Conservation (phyloP, 176 grass and related monocot species). For the Eleusine coracana region DNA sequence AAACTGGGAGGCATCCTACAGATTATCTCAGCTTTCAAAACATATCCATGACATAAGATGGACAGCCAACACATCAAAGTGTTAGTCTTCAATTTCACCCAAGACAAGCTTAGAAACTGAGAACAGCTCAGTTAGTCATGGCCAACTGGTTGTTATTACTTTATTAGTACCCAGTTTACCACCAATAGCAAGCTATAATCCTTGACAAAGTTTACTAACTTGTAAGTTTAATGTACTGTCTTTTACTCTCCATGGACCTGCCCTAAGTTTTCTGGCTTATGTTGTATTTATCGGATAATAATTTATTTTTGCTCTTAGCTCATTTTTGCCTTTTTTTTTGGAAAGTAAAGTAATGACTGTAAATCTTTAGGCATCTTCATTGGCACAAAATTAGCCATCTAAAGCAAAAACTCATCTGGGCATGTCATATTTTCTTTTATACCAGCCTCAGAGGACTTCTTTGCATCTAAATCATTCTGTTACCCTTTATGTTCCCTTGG, state of each 20-base stretch:
- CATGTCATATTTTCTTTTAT: not conserved
- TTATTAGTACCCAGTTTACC: not conserved
- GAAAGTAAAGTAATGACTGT: not conserved
- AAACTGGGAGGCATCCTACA: too few species aligned
- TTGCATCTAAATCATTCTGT: slow-evolving; percentile 20
- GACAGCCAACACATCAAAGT: not conserved
- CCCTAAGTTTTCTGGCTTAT: not conserved
- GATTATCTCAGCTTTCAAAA: not conserved
- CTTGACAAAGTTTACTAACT: not conserved
- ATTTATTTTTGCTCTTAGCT: not conserved
- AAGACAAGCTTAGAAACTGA: not conserved
- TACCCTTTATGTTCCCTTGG: slow-evolving; percentile 7
- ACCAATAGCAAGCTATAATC: not conserved
- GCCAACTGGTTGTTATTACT: not conserved
- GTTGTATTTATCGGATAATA: not conserved
- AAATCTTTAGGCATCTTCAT: slow-evolving; percentile 17
- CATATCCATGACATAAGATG: not conserved
- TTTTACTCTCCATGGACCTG: not conserved
- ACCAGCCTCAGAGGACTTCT: slow-evolving; percentile 6
- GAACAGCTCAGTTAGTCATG: not conserved
- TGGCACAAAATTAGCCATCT: not conserved
- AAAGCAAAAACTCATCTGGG: not conserved
- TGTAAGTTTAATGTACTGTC: not conserved
- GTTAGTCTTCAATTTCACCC: not conserved
- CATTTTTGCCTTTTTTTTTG: not conserved